Percentiles rank a stretch among this genome's conserved stretches.
These are phyloP conservation scores for Wickerhamiella sergipiensis DNA, from an alignment of 805 yeast genomes.

Conservation along the genomic window DNA sequence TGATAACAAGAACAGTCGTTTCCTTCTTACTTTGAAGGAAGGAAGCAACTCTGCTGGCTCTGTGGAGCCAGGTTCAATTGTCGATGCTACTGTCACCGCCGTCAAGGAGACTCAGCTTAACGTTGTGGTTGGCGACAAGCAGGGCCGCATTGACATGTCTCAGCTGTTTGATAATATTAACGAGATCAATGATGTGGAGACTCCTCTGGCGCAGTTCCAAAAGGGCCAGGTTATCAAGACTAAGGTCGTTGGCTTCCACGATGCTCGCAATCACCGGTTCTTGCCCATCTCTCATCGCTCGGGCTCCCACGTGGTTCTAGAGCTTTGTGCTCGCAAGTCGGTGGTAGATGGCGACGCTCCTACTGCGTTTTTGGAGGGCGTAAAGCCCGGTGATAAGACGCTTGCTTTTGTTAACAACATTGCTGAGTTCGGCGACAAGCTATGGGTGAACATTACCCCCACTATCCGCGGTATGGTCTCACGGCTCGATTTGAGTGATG, in stretches of 20 bases:
- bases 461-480: constrained; percentile 52
- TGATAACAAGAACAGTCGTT: constrained; percentile 59
- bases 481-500: constrained; percentile 42
- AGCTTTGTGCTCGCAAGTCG: constrained; percentile 43
- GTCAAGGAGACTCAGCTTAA: constrained; percentile 63
- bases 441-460: constrained; percentile 63
- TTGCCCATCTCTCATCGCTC: constrained; percentile 49
- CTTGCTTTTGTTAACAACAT: constrained; percentile 54
- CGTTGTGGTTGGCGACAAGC: constrained; percentile 64
- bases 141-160: constrained; percentile 67
- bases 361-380: constrained; percentile 27
- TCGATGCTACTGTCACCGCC: constrained; percentile 46
- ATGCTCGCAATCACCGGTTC: constrained; percentile 52
- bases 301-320: constrained; percentile 44
- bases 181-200: constrained; percentile 42
- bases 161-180: constrained; percentile 43
- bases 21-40: constrained; percentile 46
- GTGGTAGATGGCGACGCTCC: constrained; percentile 23
- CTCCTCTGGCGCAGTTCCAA: constrained; percentile 47
- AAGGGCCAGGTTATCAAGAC: constrained; percentile 42
- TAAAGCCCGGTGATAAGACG: constrained; percentile 37
- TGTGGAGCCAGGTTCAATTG: constrained; percentile 26
- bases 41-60: constrained; percentile 10
- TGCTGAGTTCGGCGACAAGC: constrained; percentile 33
- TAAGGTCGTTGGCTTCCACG: constrained; percentile 64